A percentile compares a stretch with the other conserved stretches of the same genome.
phyloP scores from a whole-genome alignment of 768 basidiomycete species.

The Pholiota conissans region DNA sequence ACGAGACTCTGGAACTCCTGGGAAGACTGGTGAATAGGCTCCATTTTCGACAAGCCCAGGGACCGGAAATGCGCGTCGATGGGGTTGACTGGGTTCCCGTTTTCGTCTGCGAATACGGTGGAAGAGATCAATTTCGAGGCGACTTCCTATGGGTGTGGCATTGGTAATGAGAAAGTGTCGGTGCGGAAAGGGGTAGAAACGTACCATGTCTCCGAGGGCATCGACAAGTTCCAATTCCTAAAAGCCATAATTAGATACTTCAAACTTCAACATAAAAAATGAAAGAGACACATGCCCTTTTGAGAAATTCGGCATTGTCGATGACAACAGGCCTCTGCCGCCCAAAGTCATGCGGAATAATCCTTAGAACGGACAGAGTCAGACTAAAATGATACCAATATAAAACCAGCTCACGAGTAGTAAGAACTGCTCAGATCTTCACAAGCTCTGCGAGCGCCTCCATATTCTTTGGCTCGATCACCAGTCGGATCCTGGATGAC shows the following conservation, averaged over 20 bases:
- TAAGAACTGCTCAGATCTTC: conserved; percentile 9
- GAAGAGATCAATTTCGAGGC: conserved; percentile 10
- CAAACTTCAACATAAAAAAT: too few relatives aligned
- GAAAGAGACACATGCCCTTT: too few relatives aligned
- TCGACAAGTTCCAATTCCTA: conserved; percentile 15
- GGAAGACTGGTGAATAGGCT: neutral
- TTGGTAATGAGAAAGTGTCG: neutral
- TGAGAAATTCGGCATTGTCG: conserved; percentile 7
- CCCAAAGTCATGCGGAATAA: conserved; percentile 13
- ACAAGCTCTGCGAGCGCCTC: conserved; percentile 4
- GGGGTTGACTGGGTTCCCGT: conserved; percentile 10
- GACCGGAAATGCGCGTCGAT: conserved; percentile 11
- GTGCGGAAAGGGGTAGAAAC: neutral
- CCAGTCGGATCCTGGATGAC: conserved; percentile 9
- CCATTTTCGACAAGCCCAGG: conserved; percentile 10
- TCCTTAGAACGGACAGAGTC: neutral
- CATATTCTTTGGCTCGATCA: neutral
- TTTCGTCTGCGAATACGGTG: neutral
- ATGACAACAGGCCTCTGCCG: conserved; percentile 11
- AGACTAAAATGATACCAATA: neutral
- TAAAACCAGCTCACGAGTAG: conserved; percentile 6
- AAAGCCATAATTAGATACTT: too few relatives aligned
- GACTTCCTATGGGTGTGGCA: conserved; percentile 5
- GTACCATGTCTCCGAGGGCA: conserved; percentile 13
- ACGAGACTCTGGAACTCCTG: conserved; percentile 5